phyloP scores from a whole-genome alignment of 768 basidiomycete species.

The Myochromella boudieri region DNA sequence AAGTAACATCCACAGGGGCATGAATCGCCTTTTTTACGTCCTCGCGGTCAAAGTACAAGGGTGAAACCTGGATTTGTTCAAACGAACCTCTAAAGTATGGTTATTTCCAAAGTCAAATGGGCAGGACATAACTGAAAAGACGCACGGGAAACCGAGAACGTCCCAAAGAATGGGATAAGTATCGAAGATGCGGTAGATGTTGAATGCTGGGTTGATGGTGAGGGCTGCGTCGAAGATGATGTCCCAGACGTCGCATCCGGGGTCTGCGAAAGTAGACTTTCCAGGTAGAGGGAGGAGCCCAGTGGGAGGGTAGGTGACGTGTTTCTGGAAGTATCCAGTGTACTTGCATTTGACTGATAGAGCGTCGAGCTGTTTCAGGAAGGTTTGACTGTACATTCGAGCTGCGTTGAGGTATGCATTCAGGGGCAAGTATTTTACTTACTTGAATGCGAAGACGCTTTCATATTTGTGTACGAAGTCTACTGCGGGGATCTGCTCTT shows the following conservation, averaged over 20 bases:
- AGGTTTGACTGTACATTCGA: slow-evolving; percentile 48
- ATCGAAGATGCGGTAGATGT: slow-evolving; percentile 78
- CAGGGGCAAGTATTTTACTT: slow-evolving; percentile 15
- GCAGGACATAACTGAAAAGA: background rate
- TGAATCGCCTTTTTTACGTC: slow-evolving; percentile 75
- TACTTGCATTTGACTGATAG: slow-evolving; percentile 60
- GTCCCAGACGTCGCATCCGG: slow-evolving; percentile 69
- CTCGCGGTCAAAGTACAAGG: slow-evolving; percentile 66
- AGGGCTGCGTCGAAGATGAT: slow-evolving; percentile 62
- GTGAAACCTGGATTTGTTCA: slow-evolving; percentile 48
- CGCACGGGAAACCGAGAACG: slow-evolving; percentile 79
- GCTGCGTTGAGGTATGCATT: background rate
- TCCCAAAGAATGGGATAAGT: slow-evolving; percentile 77
- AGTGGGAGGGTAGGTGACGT: slow-evolving; percentile 68
- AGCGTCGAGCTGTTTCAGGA: slow-evolving; percentile 57
- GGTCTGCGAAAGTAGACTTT: slow-evolving; percentile 40
- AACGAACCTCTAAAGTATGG: slow-evolving; percentile 49
- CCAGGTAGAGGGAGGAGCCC: slow-evolving; percentile 69
- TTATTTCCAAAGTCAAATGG: background rate
- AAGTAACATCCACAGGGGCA: slow-evolving; percentile 58
- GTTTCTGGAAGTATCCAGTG: slow-evolving; percentile 56
- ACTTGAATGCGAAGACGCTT: slow-evolving; percentile 75
- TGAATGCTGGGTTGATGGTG: slow-evolving; percentile 69
- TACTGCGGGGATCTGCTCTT: slow-evolving; percentile 70
- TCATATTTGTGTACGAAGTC: slow-evolving; percentile 73